A percentile compares a stretch with the other conserved stretches of the same genome.
phyloP scores from a whole-genome alignment of 1,284 basidiomycete species.

The Xerocomus nothofagi region DNA sequence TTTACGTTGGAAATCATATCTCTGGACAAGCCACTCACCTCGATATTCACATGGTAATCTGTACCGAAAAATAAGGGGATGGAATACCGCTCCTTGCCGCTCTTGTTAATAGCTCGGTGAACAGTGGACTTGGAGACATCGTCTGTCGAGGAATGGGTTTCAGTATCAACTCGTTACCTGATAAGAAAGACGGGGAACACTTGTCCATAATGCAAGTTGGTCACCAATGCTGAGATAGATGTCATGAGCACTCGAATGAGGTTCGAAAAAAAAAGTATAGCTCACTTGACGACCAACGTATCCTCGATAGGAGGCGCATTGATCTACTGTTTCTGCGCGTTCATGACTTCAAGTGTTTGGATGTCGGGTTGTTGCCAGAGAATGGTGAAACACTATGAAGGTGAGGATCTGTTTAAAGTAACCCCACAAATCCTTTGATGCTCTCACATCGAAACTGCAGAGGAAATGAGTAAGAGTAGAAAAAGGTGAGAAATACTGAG shows the following conservation, averaged over 20 bases:
- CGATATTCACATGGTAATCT: constrained; percentile 73
- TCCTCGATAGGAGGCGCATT: constrained; percentile 56
- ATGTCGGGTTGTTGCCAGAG: constrained; percentile 72
- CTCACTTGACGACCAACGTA: constrained; percentile 52
- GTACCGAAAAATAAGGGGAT: constrained; percentile 83
- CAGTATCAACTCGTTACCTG: neutral
- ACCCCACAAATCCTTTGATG: neutral
- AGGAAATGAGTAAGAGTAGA: constrained; percentile 2
- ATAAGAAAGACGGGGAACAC: constrained; percentile 38
- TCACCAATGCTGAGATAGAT: constrained; percentile 66
- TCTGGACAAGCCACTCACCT: constrained; percentile 44
- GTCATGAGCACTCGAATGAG: neutral
- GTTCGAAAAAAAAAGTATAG: neutral
- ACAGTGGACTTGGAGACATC: constrained; percentile 86
- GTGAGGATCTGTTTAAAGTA: constrained; percentile 41
- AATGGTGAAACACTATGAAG: constrained; percentile 79
- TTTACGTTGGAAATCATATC: too few species aligned
- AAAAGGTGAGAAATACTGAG: constrained; percentile 16
- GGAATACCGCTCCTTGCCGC: constrained; percentile 71
- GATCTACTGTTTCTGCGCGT: constrained; percentile 63
- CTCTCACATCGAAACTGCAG: constrained; percentile 55
- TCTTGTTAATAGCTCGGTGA: constrained; percentile 80
- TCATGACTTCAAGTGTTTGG: constrained; percentile 71
- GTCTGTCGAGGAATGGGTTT: constrained; percentile 44
- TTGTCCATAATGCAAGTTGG: constrained; percentile 86